These are phyloP conservation scores for Mycena belliarum DNA, from an alignment of 768 basidiomycete genomes.

Conservation along the genomic window DNA sequence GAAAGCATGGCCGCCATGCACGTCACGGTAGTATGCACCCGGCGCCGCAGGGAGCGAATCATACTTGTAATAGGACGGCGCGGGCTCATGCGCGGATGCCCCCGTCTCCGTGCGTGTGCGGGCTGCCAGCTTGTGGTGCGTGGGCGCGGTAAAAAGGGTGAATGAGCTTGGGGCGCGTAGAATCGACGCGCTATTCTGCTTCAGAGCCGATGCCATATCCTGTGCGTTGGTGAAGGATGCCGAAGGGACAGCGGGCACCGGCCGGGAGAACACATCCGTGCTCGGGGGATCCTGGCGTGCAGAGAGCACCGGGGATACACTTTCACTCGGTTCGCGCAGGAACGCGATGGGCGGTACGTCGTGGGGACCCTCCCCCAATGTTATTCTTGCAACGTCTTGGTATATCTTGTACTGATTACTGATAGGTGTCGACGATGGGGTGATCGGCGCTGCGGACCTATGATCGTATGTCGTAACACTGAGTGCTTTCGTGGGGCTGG, in stretches of 20 bases:
- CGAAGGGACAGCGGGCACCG: not conserved
- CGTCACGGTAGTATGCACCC: not conserved
- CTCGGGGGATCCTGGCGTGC: no score
- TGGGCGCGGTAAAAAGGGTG: not conserved
- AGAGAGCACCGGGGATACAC: not conserved
- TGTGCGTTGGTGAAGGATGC: not conserved
- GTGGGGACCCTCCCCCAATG: not conserved
- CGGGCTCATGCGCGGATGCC: not conserved
- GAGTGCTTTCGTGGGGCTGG: no score
- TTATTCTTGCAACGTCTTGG: not conserved
- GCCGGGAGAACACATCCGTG: not conserved
- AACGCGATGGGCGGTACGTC: conserved; percentile 11
- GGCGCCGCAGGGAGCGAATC: conserved; percentile 2
- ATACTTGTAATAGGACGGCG: not conserved
- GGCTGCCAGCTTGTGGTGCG: not conserved
- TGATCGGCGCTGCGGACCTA: not conserved
- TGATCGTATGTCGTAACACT: not conserved
- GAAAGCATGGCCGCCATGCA: not conserved
- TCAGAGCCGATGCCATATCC: no score
- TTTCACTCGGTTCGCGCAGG: not conserved
- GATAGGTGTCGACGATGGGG: not conserved
- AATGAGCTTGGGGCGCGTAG: no score
- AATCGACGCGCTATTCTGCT: no score
- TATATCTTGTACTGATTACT: not conserved
- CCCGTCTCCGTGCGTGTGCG: not conserved